Conservation (phyloP, 2,329 filamentous ascomycete genomes). For the Ascosphaera acerosa region DNA sequence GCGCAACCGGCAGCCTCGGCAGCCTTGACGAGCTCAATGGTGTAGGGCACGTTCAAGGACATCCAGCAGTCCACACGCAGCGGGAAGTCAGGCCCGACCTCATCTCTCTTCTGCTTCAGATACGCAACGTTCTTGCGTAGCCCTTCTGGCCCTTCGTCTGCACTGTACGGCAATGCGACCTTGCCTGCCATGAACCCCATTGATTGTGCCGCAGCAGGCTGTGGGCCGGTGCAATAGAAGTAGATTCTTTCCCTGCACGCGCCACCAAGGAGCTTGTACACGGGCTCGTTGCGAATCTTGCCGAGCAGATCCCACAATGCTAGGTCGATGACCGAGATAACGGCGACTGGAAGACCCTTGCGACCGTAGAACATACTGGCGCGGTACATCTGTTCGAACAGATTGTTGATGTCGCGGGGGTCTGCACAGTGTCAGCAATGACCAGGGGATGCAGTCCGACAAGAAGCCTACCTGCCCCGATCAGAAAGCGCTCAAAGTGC, state of each 20-base stretch:
- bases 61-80: constrained; percentile 95
- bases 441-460: background rate
- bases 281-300: constrained; percentile 75
- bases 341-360: constrained; percentile 69
- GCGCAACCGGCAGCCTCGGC: constrained; percentile 56
- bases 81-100: constrained; percentile 71
- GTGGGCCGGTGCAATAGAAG: constrained; percentile 88
- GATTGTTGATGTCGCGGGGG: constrained; percentile 67
- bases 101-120: constrained; percentile 57
- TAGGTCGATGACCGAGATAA: constrained; percentile 85
- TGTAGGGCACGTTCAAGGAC: constrained; percentile 80
- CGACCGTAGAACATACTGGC: constrained; percentile 91
- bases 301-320: constrained; percentile 81
- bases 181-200: constrained; percentile 87
- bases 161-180: constrained; percentile 70
- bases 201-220: constrained; percentile 50
- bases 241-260: constrained; percentile 60
- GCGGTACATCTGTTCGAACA: constrained; percentile 94
- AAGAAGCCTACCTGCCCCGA: constrained; percentile 36
- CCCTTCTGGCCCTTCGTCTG: constrained; percentile 61
- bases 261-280: constrained; percentile 83
- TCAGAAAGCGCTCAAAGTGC: constrained; percentile 77
- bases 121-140: constrained; percentile 78
- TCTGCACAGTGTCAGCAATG: constrained; percentile 23
- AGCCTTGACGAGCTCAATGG: constrained; percentile 67